Percentiles rank a stretch among this genome's conserved stretches.
These are phyloP conservation scores for Salisapilia sapeloensis DNA, from an alignment of 352 stramenopile species.

Conservation along the genomic window DNA sequence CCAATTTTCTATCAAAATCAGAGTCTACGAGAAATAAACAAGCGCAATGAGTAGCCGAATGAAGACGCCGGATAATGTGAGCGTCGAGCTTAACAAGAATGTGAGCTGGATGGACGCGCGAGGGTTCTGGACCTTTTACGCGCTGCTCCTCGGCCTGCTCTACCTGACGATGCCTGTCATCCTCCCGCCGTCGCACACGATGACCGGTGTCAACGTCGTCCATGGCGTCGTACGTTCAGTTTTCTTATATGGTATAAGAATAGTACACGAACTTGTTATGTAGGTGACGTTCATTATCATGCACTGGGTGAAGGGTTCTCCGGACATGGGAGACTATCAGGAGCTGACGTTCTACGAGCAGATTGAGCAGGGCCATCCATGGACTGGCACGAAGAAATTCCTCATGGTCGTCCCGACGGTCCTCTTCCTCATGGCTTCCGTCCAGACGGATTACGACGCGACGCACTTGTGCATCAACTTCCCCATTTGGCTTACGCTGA, in stretches of 20 bases:
- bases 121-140: constrained; percentile 81
- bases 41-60: constrained; percentile 5
- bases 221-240: constrained; percentile 64
- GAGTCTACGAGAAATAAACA: too few species aligned
- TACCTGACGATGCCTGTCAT: constrained; percentile 71
- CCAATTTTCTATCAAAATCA: too few species aligned
- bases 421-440: constrained; percentile 69
- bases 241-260: background rate
- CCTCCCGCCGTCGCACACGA: constrained; percentile 43
- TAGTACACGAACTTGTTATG: constrained; percentile 3
- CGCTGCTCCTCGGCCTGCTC: constrained; percentile 47
- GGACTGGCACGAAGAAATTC: constrained; percentile 89
- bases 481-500: constrained; percentile 79
- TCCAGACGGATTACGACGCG: constrained; percentile 83
- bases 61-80: constrained; percentile 9
- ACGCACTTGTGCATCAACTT: constrained; percentile 82
- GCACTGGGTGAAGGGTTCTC: constrained; percentile 92
- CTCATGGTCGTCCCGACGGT: constrained; percentile 88
- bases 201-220: constrained; percentile 74
- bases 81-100: constrained; percentile 78
- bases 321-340: constrained; percentile 86
- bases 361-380: constrained; percentile 84
- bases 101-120: constrained; percentile 84
- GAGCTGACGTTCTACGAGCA: constrained; percentile 94
- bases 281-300: constrained; percentile 87